Evolutionary conservation across 2,329 filamentous ascomycete species (phyloP), one percentile per base, ranked within the genome.

Genomic region (Penicillium sp.): DNA sequence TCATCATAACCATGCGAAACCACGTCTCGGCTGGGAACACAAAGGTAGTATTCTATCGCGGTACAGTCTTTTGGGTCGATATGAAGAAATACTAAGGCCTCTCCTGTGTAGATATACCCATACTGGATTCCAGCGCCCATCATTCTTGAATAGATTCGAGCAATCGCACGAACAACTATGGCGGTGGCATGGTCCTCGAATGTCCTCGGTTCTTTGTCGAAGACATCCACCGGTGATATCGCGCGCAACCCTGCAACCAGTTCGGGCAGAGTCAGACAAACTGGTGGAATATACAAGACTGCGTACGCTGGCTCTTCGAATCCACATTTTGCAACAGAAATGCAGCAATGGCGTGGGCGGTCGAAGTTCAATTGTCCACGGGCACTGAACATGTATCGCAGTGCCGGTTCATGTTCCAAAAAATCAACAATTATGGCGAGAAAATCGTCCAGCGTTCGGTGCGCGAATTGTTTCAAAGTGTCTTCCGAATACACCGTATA

Each of bases 91-190:
- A 71, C 61, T 59, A 67, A 68, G 16, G 65, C 65, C 59, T 70
- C 67, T 35, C 67, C 68, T 16, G 64, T 72, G 36, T 60, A 63
- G 31, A 73, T 63, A 45, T 65, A 71, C 5, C 69, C 66, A 48
- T 67, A 53, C 50, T 41, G 63, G 33, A 67, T 38, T 40, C 67
- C 62, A 31, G 44, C 54, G 43, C 56, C 52, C 10, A 63, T 43
- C 67, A 72, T 73, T 38, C 70, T 69, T 30, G 60, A 68, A 52
- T 69, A 72, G 37, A 70, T 57, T 36, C 70, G 59, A 48, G 63
- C 68, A 43, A 65, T 56, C 5, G 66, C 63, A 25, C 62, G 64
- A n/a, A 67, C 49, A 6, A 68, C 60, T 11, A 71, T 63, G 31
- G 53, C 19, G 19, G 56, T 66, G 9, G 65, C 56, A 59, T 67